These are phyloP conservation scores for Penicillium sp. DNA, from an alignment of 2,329 filamentous ascomycete genomes.

Conservation along the genomic window DNA sequence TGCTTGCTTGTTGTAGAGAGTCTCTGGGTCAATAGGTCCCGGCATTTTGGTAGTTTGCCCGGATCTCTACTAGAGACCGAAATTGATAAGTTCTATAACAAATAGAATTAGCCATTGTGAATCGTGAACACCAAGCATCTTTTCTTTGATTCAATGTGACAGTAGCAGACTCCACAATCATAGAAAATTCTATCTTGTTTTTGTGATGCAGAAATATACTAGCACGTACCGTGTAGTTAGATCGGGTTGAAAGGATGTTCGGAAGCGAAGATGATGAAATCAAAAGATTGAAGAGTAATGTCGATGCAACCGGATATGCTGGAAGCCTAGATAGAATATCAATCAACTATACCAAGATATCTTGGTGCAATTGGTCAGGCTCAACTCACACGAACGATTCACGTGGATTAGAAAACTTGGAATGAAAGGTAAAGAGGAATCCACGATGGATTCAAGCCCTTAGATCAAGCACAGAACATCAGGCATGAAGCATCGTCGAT, in stretches of 20 bases:
- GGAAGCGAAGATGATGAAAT: no score
- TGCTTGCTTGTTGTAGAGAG: slow-evolving; percentile 86
- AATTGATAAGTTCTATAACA: no score
- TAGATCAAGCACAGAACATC: slow-evolving; percentile 1
- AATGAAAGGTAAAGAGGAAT: slow-evolving; percentile 3
- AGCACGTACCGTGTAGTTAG: no score
- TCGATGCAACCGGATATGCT: no score
- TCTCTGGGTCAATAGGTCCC: slow-evolving; percentile 71
- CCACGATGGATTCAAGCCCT: not conserved
- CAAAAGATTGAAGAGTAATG: no score
- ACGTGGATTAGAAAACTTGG: slow-evolving; percentile 11
- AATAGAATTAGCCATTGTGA: not conserved
- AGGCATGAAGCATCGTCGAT: slow-evolving; percentile 2
- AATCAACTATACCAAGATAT: not conserved
- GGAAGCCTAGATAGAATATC: no score
- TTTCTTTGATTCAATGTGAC: no score
- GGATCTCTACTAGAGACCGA: slow-evolving; percentile 1
- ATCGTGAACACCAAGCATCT: no score
- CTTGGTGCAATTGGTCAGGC: slow-evolving; percentile 1
- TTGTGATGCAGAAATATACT: no score
- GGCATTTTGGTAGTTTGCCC: slow-evolving; percentile 33
- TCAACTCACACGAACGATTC: slow-evolving; percentile 2
- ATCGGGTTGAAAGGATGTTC: no score
- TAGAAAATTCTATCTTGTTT: no score
- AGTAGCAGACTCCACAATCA: no score